Conservation (phyloP, 2,329 filamentous ascomycete species). For the Chalara sp. region DNA sequence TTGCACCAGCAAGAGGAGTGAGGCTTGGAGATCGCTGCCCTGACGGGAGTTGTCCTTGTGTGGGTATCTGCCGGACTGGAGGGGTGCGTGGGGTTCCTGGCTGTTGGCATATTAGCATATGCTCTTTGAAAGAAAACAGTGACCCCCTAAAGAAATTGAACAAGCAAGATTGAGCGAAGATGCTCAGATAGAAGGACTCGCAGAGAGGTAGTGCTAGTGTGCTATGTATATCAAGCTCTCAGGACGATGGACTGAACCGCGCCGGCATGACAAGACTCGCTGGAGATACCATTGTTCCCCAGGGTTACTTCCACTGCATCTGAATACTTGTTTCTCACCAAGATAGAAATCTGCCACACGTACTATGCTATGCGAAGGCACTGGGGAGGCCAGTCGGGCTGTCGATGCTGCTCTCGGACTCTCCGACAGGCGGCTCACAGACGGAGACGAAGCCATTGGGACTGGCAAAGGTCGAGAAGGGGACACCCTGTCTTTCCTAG, state of each 20-base stretch:
- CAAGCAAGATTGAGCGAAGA: no score
- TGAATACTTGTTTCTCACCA: no score
- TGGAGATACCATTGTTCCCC: no score
- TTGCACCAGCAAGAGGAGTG: conserved; percentile 59
- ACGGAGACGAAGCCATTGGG: conserved; percentile 41
- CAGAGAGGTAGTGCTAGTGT: background rate
- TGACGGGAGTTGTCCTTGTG: conserved; percentile 33
- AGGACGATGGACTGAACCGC: no score
- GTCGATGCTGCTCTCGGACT: conserved; percentile 53
- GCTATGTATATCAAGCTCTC: background rate
- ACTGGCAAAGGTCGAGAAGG: conserved; percentile 30
- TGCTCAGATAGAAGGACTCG: background rate
- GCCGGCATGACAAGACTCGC: no score
- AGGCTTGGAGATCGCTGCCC: conserved; percentile 34
- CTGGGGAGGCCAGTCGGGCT: conserved; percentile 53
- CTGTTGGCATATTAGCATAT: background rate
- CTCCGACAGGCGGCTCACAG: conserved; percentile 19
- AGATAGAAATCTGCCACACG: background rate
- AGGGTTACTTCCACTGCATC: no score
- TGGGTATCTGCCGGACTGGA: conserved; percentile 41
- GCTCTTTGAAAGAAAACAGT: background rate
- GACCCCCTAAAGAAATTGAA: no score
- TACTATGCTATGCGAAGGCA: conserved; percentile 35
- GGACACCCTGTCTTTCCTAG: conserved; percentile 19
- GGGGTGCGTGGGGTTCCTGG: conserved; percentile 33